Conservation (phyloP, 345 rosid species). For the Geranium rotundifolium region DNA sequence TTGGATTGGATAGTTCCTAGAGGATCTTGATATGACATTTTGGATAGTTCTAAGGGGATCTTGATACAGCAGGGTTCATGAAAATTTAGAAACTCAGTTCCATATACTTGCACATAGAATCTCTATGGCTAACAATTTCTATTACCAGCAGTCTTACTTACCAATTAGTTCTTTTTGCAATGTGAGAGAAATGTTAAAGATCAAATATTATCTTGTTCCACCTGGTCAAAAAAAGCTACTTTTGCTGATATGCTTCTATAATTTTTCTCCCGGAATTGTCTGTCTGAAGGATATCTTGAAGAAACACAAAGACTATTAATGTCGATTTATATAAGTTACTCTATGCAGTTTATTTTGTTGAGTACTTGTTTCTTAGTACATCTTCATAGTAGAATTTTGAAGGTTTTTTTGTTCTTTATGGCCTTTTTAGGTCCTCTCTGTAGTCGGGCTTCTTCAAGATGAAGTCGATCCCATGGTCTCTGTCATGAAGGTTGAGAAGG, state of each 20-base stretch:
- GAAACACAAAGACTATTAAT: not conserved
- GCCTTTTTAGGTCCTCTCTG: constrained; percentile 59
- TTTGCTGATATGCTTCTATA: too few relatives aligned
- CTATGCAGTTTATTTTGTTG: too few relatives aligned
- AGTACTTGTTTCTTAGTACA: too few relatives aligned
- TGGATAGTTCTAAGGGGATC: not conserved
- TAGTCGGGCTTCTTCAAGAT: constrained; percentile 94
- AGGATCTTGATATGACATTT: too few relatives aligned
- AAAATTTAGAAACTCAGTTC: not conserved
- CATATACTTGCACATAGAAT: too few relatives aligned
- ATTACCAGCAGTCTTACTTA: not conserved
- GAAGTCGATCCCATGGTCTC: constrained; percentile 99
- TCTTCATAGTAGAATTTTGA: not conserved
- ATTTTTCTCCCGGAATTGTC: not conserved
- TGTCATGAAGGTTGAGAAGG: constrained; percentile 98
- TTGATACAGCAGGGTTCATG: not conserved
- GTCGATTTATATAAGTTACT: too few relatives aligned
- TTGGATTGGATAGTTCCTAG: too few relatives aligned
- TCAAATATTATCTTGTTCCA: not conserved
- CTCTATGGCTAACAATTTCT: too few relatives aligned
- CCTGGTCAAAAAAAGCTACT: not conserved
- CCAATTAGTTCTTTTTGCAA: too few relatives aligned
- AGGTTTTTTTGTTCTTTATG: not conserved
- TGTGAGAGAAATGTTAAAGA: too few relatives aligned
- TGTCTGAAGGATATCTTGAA: not conserved